Base-by-base conservation (phyloP, 2,329 filamentous ascomycete species). In the Fusarium setosum region DNA sequence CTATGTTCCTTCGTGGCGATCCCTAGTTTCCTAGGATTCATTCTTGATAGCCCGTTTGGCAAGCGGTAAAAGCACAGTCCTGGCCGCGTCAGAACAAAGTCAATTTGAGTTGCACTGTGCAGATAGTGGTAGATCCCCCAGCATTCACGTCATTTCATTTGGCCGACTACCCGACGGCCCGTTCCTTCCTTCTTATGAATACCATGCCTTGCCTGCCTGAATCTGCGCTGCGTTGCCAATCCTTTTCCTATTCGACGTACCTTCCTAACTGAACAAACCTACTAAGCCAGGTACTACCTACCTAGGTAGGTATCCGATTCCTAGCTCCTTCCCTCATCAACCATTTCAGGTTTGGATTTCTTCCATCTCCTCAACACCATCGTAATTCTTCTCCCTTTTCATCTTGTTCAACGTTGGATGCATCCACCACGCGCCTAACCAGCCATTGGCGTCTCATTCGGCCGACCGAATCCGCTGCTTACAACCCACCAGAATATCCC, bases 41-140 rank as follows among this genome's bases (percentile, higher is more conserved):
- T 32, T 13, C 13, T 6, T 42, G 9, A 10, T 44, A 29, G 40
- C 40, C 18, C 53, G 37, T 24, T 20, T 63, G 59, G 48, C 45
- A 34, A 53, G 47, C 41, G 47, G 18, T n/a, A 40, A 10, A 31
- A 32, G 13, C 31, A 18, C 32, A 48, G 26, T 21, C 15, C 37
- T 10, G 26, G 23, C 35, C 29, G 34, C 17, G 35, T 54, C 42
- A 38, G 47, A 50, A 40, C 26, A 17, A 18, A 31, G 21, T n/a
- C 23, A 31, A 50, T 42, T 53, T 52, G 20, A 55, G 62, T 52
- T 59, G 50, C 21, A 49, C 23, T 17, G 37, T 61, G 57, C 52
- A 52, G 47, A 41, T 48, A 32, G 18, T 42, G 38, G 47, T 38
- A 42, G 11, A 26, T 51, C 17, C 41, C 31, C 15, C 29, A 50